phyloP scores from a whole-genome alignment of 2,329 filamentous ascomycete genomes.

The Aschersonia sp. region DNA sequence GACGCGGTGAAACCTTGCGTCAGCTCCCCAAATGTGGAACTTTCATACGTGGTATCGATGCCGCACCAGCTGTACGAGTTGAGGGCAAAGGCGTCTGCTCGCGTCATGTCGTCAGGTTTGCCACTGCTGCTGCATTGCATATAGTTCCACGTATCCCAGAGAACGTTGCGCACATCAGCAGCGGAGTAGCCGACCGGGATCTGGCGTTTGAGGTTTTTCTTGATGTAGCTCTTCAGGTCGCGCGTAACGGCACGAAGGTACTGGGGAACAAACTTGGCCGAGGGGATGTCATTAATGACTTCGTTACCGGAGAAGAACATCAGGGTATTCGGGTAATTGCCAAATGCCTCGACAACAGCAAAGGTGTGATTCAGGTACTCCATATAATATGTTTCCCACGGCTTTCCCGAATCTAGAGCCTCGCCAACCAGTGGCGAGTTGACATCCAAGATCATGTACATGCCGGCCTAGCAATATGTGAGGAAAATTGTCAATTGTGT shows the following conservation, averaged over 20 bases:
- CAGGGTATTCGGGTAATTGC: conserved; percentile 52
- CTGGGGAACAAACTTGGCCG: conserved; percentile 47
- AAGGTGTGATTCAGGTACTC: conserved; percentile 52
- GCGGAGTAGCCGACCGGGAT: conserved; percentile 73
- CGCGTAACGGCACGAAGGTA: conserved; percentile 63
- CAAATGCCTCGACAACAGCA: conserved; percentile 52
- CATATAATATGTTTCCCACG: conserved; percentile 44
- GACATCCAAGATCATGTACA: conserved; percentile 56
- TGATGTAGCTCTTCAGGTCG: conserved; percentile 70
- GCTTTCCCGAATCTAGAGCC: conserved; percentile 36
- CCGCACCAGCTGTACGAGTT: conserved; percentile 62
- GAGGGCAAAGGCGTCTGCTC: conserved; percentile 61
- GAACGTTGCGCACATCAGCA: conserved; percentile 59
- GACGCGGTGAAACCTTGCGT: conserved; percentile 50
- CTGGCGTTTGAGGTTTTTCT: conserved; percentile 48
- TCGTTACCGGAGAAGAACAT: conserved; percentile 69
- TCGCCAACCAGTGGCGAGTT: conserved; percentile 49
- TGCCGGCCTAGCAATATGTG: conserved; percentile 32
- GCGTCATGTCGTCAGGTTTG: conserved; percentile 43
- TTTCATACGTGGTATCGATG: conserved; percentile 42
- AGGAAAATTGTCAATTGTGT: no score
- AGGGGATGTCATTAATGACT: conserved; percentile 53
- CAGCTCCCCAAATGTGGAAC: conserved; percentile 47
- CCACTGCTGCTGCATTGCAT: conserved; percentile 49
- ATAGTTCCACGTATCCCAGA: conserved; percentile 64